Percentiles rank a stretch among this genome's conserved stretches.
phyloP scores from a whole-genome alignment of 192 early-diverging fungal species.

The Funneliformis geosporum region DNA sequence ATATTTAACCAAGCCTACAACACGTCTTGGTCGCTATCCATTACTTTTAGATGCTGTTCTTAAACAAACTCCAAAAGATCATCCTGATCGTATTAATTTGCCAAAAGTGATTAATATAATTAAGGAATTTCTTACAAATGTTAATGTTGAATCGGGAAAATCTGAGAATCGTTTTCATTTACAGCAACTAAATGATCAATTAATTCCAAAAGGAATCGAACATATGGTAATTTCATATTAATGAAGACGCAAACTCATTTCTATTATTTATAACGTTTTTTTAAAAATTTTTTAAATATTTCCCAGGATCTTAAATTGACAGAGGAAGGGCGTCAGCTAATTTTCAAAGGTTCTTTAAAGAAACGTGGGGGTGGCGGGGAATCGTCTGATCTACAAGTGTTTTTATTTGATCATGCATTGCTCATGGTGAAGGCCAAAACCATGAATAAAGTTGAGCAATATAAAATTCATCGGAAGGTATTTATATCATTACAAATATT shows the following conservation, averaged over 20 bases:
- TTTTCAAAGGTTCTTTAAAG: constrained; percentile 82
- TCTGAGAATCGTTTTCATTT: constrained; percentile 87
- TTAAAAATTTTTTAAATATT: not conserved
- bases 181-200: constrained; percentile 66
- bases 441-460: constrained; percentile 59
- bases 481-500: not conserved
- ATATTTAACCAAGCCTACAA: constrained; percentile 85
- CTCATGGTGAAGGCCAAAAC: constrained; percentile 72
- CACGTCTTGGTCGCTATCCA: constrained; percentile 85
- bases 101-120: constrained; percentile 75
- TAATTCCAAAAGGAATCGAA: constrained; percentile 56
- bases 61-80: constrained; percentile 78
- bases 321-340: constrained; percentile 66
- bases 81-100: constrained; percentile 75
- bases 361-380: constrained; percentile 59
- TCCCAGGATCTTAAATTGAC: constrained; percentile 73
- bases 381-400: constrained; percentile 70
- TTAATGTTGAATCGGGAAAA: constrained; percentile 88
- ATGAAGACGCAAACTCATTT: not conserved
- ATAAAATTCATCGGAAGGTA: constrained; percentile 60
- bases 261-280: not conserved
- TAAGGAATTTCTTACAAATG: constrained; percentile 68
- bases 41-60: constrained; percentile 80
- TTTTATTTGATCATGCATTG: constrained; percentile 88
- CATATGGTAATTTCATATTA: constrained; percentile 28